Conservation (phyloP, 805 yeast species). For the Spathaspora sp. region DNA sequence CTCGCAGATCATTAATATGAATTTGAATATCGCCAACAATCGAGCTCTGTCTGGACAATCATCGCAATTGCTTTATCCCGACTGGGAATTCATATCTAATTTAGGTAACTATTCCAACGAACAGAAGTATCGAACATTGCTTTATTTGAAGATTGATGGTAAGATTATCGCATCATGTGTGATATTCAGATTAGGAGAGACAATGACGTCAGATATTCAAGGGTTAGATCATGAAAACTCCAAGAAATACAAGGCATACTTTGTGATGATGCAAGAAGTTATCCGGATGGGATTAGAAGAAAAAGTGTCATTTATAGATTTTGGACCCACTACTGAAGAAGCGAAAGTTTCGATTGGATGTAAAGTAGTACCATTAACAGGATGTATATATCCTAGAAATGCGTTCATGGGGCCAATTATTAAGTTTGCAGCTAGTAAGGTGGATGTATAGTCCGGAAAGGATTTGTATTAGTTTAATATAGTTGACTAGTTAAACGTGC, state of each 20-base stretch:
- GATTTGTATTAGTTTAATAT: too few relatives aligned
- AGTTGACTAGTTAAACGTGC: not conserved
- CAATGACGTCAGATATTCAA: constrained; percentile 42
- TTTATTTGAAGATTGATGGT: constrained; percentile 36
- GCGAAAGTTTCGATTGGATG: constrained; percentile 41
- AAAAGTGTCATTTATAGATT: constrained; percentile 37
- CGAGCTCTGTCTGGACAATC: constrained; percentile 35
- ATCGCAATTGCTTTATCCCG: constrained; percentile 32
- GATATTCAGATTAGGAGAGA: constrained; percentile 39
- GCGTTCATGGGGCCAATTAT: constrained; percentile 12
- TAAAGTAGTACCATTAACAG: constrained; percentile 31
- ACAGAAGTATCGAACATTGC: constrained; percentile 24
- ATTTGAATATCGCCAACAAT: constrained; percentile 37
- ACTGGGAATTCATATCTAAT: constrained; percentile 22
- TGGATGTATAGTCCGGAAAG: constrained; percentile 12
- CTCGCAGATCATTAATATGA: constrained; percentile 24
- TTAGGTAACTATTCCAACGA: constrained; percentile 21
- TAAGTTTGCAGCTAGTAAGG: constrained; percentile 13
- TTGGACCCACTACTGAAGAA: constrained; percentile 44
- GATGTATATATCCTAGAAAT: constrained; percentile 30
- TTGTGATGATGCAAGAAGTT: constrained; percentile 47
- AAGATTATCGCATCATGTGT: constrained; percentile 38
- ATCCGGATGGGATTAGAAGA: constrained; percentile 36
- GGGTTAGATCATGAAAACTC: constrained; percentile 39
- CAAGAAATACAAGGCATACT: constrained; percentile 38